Base-by-base conservation (phyloP, 2,329 filamentous ascomycete species). In the Epichloe sibirici region DNA sequence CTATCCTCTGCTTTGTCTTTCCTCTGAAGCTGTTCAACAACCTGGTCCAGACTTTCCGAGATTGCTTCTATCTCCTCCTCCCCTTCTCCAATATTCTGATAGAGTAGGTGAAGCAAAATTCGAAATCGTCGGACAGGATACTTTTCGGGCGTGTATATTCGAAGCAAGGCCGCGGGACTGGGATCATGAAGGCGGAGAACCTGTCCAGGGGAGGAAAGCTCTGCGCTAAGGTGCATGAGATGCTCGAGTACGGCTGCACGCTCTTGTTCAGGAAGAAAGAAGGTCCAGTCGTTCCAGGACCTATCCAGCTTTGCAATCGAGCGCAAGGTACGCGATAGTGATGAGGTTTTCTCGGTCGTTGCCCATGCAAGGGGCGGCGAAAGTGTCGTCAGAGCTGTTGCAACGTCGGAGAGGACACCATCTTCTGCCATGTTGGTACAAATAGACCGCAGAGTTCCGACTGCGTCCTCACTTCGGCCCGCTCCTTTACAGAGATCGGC, bases 231-330 rank as follows among this genome's bases (percentile, higher is more conserved):
- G 48, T 78, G 71, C 44, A 85, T 64, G 34, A 82, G 70, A 59
- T 85, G 77, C 57, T 86, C 81, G 17, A 85, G 68, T 1, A 80
- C 76, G 2, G 79, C 77, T 8, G 74, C 75, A 54, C 75, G 77
- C 64, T 78, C 77, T 5, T 63, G 57, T 45, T 74, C 78, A 0
- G 72, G 66, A 6, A 83, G 62, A 44, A 76, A 70, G 52, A 74
- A 74, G 2, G 75, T 75, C 74, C 78, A 78, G 50, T 83, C 77
- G 44, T 76, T 71, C 61, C 69, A 75, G n/a, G 73, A 76, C 50
- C 71, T 71, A 53, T 77, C 78, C 15, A 85, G 70, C 56, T 81
- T 82, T 31, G 82, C 72, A 49, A 86, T 74, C 4, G 77, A 75
- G 23, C 75, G 74, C 13, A 86, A 66, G 0, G 81, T 75, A 38